Evolutionary conservation across 179 eudicot species (phyloP), one percentile per base, ranked within the genome.

Genomic region (Camellia oleifera): DNA sequence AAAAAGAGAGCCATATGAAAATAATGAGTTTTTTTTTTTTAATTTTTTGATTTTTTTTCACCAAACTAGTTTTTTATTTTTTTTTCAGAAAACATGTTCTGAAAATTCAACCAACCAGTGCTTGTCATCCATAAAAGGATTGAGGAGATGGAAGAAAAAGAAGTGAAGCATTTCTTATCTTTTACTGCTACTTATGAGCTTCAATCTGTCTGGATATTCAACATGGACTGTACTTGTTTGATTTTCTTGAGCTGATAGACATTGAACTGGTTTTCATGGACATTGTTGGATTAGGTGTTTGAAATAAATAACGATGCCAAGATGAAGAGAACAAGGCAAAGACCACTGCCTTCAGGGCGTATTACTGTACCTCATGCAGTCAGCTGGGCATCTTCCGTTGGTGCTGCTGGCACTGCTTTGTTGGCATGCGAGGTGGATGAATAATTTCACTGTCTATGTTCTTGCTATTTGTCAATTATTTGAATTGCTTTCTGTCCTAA

Each of bases 261-360:
- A 4, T 32, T 82, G 58, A 26, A 2, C 68, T 56, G 20, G 32
- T 45, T 48, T 63, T 77, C 72, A 20, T 44, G 54, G 65, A n/a
- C 32, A 42, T 72, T 10, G 57, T 78, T 64, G 70, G 69, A 7
- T 6, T 79, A 95, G 99, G 91, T 90, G 63, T 94, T 93, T 87
- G 99, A 95, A 86, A 85, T 95, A 26, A 88, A 84, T 14, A 93
- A 94, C 87, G 98, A 94, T 80, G 93, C 94, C 26, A 84, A 82
- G 81, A 95, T 95, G 99, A 95, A 92, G 82, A 91, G 99, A 89
- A 95, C 99, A 77, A 91, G 78, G 87, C 81, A 80, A 52, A 89
- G 99, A 82, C 99, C 99, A 23, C 78, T 95, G 62, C 99, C 98
- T 61, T 95, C 99, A 11, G 97, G 95, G 17, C 95, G 99, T 76